Evolutionary conservation across 345 rosid species (phyloP), one percentile per base, ranked within the genome.

Genomic region (Eucalyptus coolabah): DNA sequence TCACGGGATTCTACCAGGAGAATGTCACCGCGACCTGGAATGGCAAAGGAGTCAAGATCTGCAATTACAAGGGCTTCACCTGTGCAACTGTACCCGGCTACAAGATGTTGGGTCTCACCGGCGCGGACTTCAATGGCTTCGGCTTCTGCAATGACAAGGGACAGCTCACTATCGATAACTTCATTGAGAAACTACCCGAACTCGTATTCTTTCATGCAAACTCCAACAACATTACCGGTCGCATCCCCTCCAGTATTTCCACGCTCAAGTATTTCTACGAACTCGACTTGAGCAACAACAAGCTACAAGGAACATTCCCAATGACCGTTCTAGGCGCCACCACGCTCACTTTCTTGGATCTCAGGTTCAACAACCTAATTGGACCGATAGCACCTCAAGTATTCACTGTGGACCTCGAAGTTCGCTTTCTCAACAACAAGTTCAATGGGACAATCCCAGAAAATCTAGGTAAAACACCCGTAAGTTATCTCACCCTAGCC

Each of bases 221-320:
- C 89, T 87, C 95, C 51, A 94, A 93, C 91, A 81, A 89, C 53
- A 86, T 93, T 40, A 89, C 89, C 51, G 89, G 91, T 8, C 34
- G 37, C 49, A 54, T 86, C 87, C 50, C 80, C 77, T 7, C 12
- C 59, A 53, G 42, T 7, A 50, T 87, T 32, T 17, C 26, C 37
- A 24, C 23, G 87, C 26, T 90, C 50, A 16, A 30, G 15, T 87
- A 5, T 88, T 49, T 94, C 23, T 95, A 89, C 89, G 96, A 95
- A 91, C 89, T 95, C 21, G 96, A 95, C 50, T 47, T 94, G 11
- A 95, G 96, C 92, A 94, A 94, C 95, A 95, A 95, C 92, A 88
- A 92, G 34, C 50, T 87, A 26, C 6, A 16, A 0, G 94, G 94
- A 3, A 63, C 45, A 2, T 95, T 95, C 90, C 96, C 96, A 4